Evolutionary conservation across 2,329 filamentous ascomycete genomes (phyloP).

Genomic region (Hymenoscyphus fraxineus): DNA sequence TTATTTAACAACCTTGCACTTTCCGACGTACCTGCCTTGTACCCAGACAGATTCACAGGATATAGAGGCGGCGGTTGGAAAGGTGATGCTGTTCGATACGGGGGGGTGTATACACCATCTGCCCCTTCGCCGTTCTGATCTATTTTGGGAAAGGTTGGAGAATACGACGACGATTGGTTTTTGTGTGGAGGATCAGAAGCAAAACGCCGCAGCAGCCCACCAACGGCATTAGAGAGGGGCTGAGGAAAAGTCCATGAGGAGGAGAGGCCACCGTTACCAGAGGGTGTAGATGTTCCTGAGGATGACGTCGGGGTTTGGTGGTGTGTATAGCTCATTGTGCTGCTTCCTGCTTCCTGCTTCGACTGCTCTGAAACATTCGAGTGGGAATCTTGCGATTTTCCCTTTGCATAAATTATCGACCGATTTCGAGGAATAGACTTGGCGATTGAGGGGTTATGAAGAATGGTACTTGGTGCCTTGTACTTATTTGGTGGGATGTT

Average conservation of each 20-base stretch:
- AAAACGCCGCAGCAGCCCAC: slow-evolving; percentile 66
- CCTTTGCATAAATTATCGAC: neutral
- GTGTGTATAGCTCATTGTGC: slow-evolving; percentile 6
- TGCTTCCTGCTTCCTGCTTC: neutral
- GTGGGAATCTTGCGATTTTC: neutral
- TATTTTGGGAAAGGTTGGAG: neutral
- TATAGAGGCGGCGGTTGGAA: slow-evolving; percentile 88
- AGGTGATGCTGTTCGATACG: slow-evolving; percentile 62
- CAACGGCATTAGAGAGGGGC: slow-evolving; percentile 48
- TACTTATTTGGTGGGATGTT: neutral
- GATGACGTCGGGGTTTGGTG: slow-evolving; percentile 17
- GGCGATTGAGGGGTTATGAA: neutral
- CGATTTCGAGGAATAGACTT: neutral
- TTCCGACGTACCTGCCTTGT: slow-evolving; percentile 54
- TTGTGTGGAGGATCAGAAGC: slow-evolving; percentile 41
- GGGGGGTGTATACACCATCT: slow-evolving; percentile 32
- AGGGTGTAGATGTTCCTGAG: slow-evolving; percentile 16
- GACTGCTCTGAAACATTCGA: neutral
- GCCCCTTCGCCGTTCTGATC: slow-evolving; percentile 16
- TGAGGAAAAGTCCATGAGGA: slow-evolving; percentile 44
- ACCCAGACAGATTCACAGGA: slow-evolving; percentile 68
- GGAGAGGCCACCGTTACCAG: slow-evolving; percentile 28
- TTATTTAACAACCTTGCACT: slow-evolving; percentile 65
- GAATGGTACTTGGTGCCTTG: neutral
- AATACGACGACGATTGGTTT: neutral